These are phyloP conservation scores for Tanacetum coccineum DNA, from an alignment of 129 eudicot species.

Conservation along the genomic window DNA sequence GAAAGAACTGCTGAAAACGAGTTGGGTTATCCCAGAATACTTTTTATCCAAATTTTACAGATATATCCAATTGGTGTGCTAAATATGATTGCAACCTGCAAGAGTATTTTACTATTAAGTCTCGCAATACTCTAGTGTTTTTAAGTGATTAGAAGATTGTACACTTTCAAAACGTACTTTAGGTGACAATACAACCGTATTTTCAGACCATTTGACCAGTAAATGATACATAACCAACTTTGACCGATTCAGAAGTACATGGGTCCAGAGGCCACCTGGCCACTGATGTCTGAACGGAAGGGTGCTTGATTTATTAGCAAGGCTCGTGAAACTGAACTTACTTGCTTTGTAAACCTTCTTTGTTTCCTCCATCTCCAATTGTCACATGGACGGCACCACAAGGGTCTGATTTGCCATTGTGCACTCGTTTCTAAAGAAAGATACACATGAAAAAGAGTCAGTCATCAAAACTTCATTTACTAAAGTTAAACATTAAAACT, in stretches of 20 bases:
- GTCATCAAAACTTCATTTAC: not conserved
- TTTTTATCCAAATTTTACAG: not conserved
- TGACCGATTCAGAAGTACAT: not conserved
- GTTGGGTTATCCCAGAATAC: slow-evolving; percentile 1
- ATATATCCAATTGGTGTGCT: not conserved
- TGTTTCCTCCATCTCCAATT: slow-evolving; percentile 96
- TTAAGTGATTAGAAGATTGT: not conserved
- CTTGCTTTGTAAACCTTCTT: slow-evolving; percentile 83
- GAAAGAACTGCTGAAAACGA: not conserved
- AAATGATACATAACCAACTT: not conserved
- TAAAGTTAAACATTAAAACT: not conserved
- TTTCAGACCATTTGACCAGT: slow-evolving; percentile 4
- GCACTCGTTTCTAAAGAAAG: slow-evolving; percentile 64
- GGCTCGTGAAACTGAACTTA: slow-evolving; percentile 28
- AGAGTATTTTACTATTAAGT: too few species aligned
- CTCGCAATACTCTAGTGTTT: not conserved
- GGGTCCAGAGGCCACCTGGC: not conserved
- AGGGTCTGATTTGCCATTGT: slow-evolving; percentile 61
- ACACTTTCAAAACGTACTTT: not conserved
- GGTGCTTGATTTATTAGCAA: slow-evolving; percentile 2
- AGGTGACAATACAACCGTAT: too few species aligned
- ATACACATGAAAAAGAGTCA: not conserved
- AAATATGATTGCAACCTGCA: too few species aligned
- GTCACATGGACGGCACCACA: slow-evolving; percentile 95
- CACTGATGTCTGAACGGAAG: not conserved